A percentile compares a stretch with the other conserved stretches of the same genome.
These are phyloP conservation scores for Phytophthora macrochlamydospora DNA, from an alignment of 352 stramenopile species.

Conservation along the genomic window DNA sequence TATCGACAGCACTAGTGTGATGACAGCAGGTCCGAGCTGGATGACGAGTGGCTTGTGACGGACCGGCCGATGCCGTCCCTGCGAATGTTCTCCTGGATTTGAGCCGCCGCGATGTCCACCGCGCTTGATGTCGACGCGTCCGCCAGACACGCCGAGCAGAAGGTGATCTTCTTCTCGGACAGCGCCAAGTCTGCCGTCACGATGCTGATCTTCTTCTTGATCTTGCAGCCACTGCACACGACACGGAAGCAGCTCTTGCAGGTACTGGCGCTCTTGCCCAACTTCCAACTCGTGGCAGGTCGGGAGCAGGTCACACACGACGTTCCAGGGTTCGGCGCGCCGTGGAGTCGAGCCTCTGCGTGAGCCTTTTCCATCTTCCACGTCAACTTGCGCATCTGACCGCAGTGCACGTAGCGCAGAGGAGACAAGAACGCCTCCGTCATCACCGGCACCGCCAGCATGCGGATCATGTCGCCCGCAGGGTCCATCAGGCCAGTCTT, in stretches of 20 bases:
- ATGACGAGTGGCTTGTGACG: constrained; percentile 33
- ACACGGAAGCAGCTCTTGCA: constrained; percentile 40
- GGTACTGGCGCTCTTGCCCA: constrained; percentile 29
- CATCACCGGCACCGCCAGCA: constrained; percentile 37
- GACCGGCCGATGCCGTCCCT: constrained; percentile 19
- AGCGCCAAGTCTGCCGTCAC: constrained; percentile 39
- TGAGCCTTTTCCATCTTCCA: constrained; percentile 53
- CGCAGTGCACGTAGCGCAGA: constrained; percentile 43
- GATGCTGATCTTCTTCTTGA: constrained; percentile 44
- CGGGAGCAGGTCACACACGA: constrained; percentile 31
- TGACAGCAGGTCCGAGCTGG: constrained; percentile 26
- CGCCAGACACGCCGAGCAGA: constrained; percentile 37
- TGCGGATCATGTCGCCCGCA: constrained; percentile 43
- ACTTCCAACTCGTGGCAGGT: constrained; percentile 22
- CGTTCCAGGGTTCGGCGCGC: constrained; percentile 23
- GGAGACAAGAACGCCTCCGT: constrained; percentile 43
- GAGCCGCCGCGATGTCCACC: constrained; percentile 27
- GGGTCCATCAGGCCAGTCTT: constrained; percentile 40
- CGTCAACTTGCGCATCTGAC: constrained; percentile 67
- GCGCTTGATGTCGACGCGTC: constrained; percentile 29
- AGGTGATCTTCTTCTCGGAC: constrained; percentile 37
- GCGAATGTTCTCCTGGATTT: constrained; percentile 29
- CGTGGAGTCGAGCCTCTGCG: constrained; percentile 26
- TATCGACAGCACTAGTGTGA: constrained; percentile 15
- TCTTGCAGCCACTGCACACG: constrained; percentile 39